Conservation (phyloP, 2,329 filamentous ascomycete species). For the Arthrobotrys sphaeroides region DNA sequence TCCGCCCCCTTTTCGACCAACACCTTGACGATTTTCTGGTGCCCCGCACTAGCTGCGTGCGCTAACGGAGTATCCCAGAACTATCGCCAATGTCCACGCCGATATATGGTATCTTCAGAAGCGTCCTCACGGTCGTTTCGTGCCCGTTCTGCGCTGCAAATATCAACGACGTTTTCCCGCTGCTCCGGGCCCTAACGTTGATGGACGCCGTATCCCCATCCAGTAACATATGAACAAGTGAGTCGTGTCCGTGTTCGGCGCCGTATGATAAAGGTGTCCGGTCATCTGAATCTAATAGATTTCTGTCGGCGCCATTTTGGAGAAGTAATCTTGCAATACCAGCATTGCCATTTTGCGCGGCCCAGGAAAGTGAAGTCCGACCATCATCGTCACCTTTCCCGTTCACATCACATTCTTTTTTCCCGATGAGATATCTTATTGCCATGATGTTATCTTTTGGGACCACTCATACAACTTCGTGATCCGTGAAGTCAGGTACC, state of each 20-base stretch:
- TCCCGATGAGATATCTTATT: constrained; percentile 1
- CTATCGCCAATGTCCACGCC: no score
- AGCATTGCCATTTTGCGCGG: constrained; percentile 8
- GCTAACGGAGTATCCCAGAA: no score
- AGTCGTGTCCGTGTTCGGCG: background rate
- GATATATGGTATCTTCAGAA: background rate
- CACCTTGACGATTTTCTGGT: background rate
- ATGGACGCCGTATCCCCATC: background rate
- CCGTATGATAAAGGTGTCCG: constrained; percentile 13
- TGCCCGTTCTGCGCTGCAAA: constrained; percentile 1
- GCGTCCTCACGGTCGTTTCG: background rate
- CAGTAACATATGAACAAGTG: background rate
- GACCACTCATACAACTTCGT: constrained; percentile 1
- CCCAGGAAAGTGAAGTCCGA: constrained; percentile 9
- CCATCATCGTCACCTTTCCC: background rate
- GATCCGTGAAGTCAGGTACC: background rate
- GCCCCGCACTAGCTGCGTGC: background rate
- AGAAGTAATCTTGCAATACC: constrained; percentile 13
- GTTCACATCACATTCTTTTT: background rate
- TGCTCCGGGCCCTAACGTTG: background rate
- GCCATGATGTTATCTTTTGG: background rate
- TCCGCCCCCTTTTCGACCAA: background rate
- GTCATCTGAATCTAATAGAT: constrained; percentile 1
- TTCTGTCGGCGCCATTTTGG: background rate
- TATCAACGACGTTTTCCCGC: constrained; percentile 13